Evolutionary conservation across 1,284 basidiomycete species (phyloP).

Genomic region (Waitea zeae): DNA sequence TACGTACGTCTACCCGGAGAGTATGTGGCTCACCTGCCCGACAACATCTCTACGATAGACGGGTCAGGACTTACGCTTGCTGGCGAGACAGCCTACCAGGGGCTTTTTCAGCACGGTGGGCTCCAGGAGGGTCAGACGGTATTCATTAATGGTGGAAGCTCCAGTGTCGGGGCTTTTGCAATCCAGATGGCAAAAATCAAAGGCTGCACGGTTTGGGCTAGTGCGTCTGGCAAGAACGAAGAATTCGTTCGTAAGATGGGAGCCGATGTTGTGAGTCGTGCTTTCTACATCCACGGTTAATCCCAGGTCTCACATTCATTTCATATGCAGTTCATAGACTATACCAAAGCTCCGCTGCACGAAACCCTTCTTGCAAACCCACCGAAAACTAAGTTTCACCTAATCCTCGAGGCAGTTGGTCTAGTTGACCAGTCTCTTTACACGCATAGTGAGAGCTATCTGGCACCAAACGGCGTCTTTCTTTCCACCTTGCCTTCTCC

Average conservation of each 20-base stretch:
- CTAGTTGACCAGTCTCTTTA: slow-evolving; percentile 18
- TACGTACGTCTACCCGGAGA: slow-evolving; percentile 27
- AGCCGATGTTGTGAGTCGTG: slow-evolving; percentile 12
- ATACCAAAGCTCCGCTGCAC: slow-evolving; percentile 16
- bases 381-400: slow-evolving; percentile 10
- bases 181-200: slow-evolving; percentile 13
- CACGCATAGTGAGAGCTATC: slow-evolving; percentile 21
- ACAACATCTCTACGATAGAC: slow-evolving; percentile 26
- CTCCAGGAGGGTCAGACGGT: slow-evolving; percentile 29
- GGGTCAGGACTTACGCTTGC: slow-evolving; percentile 41
- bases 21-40: slow-evolving; percentile 25
- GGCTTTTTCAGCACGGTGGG: slow-evolving; percentile 21
- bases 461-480: slow-evolving; percentile 30
- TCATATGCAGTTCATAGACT: slow-evolving; percentile 20
- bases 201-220: slow-evolving; percentile 11
- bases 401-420: slow-evolving; percentile 14
- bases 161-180: slow-evolving; percentile 9
- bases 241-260: slow-evolving; percentile 11
- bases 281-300: too few relatives aligned
- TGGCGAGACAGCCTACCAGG: slow-evolving; percentile 37
- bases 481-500: too few relatives aligned
- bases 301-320: background rate
- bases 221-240: slow-evolving; percentile 13
- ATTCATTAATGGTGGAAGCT: slow-evolving; percentile 47
- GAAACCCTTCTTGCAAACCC: slow-evolving; percentile 13